Percentiles rank a stretch among this genome's conserved stretches.
Conservation (phyloP, 2,329 filamentous ascomycete genomes). For the Beauveria bassiana region DNA sequence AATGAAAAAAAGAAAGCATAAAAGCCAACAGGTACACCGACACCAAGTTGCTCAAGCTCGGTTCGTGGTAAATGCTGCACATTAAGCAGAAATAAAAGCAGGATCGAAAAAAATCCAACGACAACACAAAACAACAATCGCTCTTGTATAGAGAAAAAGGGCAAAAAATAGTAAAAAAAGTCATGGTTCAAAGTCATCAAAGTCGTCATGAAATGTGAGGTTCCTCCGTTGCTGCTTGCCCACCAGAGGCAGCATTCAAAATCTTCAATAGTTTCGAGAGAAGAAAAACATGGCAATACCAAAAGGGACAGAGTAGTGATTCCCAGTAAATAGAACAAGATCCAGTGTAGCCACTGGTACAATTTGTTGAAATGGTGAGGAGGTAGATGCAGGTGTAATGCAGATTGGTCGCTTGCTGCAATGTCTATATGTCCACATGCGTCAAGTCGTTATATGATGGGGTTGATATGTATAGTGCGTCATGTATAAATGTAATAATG, state of each 20-base stretch:
- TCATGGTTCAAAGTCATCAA: slow-evolving; percentile 2
- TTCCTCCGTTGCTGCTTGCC: not conserved
- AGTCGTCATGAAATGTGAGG: not conserved
- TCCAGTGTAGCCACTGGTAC: not conserved
- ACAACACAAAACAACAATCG: slow-evolving; percentile 8
- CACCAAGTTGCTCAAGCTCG: not conserved
- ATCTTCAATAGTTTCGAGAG: not conserved
- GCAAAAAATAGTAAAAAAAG: too few relatives aligned
- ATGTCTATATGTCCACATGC: not conserved
- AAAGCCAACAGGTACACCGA: not conserved
- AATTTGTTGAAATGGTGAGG: not conserved
- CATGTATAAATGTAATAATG: not conserved
- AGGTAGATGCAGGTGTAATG: not conserved
- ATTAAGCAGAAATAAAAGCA: not conserved
- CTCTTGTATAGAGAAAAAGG: slow-evolving; percentile 6
- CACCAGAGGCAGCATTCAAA: not conserved
- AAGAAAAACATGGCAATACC: not conserved
- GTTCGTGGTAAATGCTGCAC: not conserved
- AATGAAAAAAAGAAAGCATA: not conserved
- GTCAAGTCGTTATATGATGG: slow-evolving; percentile 1
- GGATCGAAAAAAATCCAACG: slow-evolving; percentile 1
- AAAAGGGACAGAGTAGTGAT: not conserved
- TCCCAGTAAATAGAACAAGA: not conserved
- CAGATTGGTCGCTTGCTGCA: slow-evolving; percentile 1
- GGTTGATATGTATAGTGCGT: not conserved